phyloP scores from a whole-genome alignment of 257 asterid species.

The Plantago major region DNA sequence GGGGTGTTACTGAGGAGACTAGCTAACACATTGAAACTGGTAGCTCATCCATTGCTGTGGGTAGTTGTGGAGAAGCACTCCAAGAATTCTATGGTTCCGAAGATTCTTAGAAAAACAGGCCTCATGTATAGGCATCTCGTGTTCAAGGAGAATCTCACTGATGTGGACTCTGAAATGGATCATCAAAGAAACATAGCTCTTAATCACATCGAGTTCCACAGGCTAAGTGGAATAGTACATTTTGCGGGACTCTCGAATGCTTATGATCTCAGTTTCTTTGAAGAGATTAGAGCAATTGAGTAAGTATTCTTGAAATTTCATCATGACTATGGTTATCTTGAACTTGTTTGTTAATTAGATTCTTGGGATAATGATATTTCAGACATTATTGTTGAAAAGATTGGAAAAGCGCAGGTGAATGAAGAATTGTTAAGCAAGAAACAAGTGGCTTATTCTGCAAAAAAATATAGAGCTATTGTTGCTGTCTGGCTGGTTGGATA shows the following conservation, averaged over 20 bases:
- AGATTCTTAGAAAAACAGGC: slow-evolving; percentile 63
- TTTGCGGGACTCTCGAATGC: slow-evolving; percentile 76
- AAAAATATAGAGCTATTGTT: too few species aligned
- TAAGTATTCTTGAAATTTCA: slow-evolving; percentile 32
- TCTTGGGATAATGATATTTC: background rate
- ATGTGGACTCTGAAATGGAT: slow-evolving; percentile 57
- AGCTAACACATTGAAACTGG: slow-evolving; percentile 66
- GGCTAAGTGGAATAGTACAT: slow-evolving; percentile 82
- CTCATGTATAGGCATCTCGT: slow-evolving; percentile 86
- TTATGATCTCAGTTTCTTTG: slow-evolving; percentile 77
- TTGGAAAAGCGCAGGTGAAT: background rate
- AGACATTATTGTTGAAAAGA: background rate
- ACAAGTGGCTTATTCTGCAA: too few species aligned
- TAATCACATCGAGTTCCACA: slow-evolving; percentile 84
- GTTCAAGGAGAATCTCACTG: slow-evolving; percentile 76
- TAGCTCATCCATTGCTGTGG: slow-evolving; percentile 74
- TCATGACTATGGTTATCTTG: background rate
- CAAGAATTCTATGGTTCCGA: slow-evolving; percentile 45
- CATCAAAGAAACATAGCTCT: slow-evolving; percentile 79
- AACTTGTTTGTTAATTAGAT: background rate
- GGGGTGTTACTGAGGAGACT: slow-evolving; percentile 45
- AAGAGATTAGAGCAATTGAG: slow-evolving; percentile 72
- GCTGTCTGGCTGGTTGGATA: slow-evolving; percentile 7
- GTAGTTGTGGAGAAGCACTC: slow-evolving; percentile 66
- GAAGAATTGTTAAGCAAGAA: background rate